These are phyloP conservation scores for Solioccasus polychromus DNA, from an alignment of 768 basidiomycete species.

Conservation along the genomic window DNA sequence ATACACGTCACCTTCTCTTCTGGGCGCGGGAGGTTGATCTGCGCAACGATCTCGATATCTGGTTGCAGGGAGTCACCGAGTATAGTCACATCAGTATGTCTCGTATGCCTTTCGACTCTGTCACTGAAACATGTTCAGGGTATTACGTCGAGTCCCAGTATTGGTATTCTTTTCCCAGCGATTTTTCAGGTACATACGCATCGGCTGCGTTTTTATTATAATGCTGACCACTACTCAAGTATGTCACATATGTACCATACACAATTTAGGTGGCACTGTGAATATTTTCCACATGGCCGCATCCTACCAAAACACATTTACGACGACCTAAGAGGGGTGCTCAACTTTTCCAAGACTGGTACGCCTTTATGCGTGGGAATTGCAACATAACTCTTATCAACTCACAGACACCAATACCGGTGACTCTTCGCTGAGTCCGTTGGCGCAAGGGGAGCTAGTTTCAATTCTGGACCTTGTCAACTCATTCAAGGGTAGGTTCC, in stretches of 20 bases:
- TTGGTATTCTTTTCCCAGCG: too few species aligned
- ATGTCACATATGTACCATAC: too few species aligned
- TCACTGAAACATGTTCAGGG: too few species aligned
- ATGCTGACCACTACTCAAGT: too few species aligned
- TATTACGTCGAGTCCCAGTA: too few species aligned
- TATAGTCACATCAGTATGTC: background rate
- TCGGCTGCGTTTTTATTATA: too few species aligned
- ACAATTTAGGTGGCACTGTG: slow-evolving; percentile 2
- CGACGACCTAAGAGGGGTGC: slow-evolving; percentile 2
- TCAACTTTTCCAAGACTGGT: background rate
- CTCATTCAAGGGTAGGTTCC: background rate
- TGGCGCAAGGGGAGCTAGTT: background rate
- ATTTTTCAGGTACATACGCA: too few species aligned
- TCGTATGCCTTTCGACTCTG: too few species aligned
- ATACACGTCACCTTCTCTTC: background rate
- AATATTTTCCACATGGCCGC: slow-evolving; percentile 10
- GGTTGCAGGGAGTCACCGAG: background rate
- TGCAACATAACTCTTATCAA: too few species aligned
- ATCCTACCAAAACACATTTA: slow-evolving; percentile 15
- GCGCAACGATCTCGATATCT: background rate
- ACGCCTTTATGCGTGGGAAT: background rate
- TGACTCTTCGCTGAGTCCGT: background rate
- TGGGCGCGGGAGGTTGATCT: background rate
- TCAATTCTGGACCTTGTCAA: background rate
- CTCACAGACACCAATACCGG: background rate